Conservation (phyloP, 1,284 basidiomycete species). For the Ustilago bromivora region DNA sequence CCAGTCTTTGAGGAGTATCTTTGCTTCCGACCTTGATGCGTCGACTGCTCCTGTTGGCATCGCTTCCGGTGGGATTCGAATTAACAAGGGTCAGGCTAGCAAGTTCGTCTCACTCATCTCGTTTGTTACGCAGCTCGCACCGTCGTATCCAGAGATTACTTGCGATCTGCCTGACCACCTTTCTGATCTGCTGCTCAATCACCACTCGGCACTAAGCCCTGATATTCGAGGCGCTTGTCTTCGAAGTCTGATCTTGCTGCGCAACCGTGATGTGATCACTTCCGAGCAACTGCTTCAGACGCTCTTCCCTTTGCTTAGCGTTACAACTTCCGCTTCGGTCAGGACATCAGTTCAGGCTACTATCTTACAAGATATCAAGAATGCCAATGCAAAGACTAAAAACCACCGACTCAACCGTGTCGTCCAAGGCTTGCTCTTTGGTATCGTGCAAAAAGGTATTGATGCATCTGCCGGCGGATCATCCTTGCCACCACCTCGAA, state of each 20-base stretch:
- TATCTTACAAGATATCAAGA: conserved; percentile 93
- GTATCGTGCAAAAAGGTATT: conserved; percentile 91
- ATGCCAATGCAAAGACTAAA: conserved; percentile 87
- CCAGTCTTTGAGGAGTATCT: conserved; percentile 85
- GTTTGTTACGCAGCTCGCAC: conserved; percentile 75
- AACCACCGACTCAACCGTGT: conserved; percentile 97
- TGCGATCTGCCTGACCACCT: conserved; percentile 55
- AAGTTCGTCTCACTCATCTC: conserved; percentile 62
- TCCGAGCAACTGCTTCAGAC: conserved; percentile 92
- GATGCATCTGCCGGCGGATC: conserved; percentile 62
- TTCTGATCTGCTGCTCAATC: conserved; percentile 62
- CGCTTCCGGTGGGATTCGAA: conserved; percentile 34
- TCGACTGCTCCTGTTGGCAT: conserved; percentile 14
- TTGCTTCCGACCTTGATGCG: conserved; percentile 71
- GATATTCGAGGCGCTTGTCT: conserved; percentile 62
- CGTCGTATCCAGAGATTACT: conserved; percentile 60
- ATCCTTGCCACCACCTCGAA: conserved; percentile 18
- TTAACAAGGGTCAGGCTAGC: conserved; percentile 61
- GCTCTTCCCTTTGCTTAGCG: conserved; percentile 90
- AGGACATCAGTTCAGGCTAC: conserved; percentile 90
- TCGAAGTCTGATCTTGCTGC: conserved; percentile 76
- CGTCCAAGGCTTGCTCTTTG: conserved; percentile 94
- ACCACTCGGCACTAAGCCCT: conserved; percentile 61
- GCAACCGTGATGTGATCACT: conserved; percentile 91
- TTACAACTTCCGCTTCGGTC: conserved; percentile 83